These are phyloP conservation scores for Amylocarpus encephaloides DNA, from an alignment of 2,329 filamentous ascomycete species.

Conservation along the genomic window DNA sequence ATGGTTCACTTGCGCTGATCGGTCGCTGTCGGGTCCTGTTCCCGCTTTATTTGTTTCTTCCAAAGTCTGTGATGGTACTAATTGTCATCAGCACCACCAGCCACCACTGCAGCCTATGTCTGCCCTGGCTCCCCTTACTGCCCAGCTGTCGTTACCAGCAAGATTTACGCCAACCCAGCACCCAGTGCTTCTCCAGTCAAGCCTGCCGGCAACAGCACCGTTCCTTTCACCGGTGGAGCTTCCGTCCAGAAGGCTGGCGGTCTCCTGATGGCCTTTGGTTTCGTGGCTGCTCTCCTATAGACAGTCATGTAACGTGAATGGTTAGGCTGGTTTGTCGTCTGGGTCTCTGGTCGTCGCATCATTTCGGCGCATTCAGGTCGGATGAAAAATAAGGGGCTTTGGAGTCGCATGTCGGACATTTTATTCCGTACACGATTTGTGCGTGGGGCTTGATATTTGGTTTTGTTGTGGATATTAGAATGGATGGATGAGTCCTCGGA, in stretches of 20 bases:
- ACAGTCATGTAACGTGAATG: background rate
- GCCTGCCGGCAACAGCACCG: slow-evolving; percentile 5
- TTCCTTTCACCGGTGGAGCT: slow-evolving; percentile 17
- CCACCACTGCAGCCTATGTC: background rate
- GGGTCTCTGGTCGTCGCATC: background rate
- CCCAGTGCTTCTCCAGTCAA: slow-evolving; percentile 1
- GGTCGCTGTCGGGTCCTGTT: too few species aligned
- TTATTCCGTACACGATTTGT: background rate
- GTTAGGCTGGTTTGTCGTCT: background rate
- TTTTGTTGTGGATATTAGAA: background rate
- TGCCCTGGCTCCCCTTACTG: background rate
- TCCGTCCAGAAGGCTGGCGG: slow-evolving; percentile 18
- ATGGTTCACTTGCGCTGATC: too few species aligned
- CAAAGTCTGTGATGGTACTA: too few species aligned
- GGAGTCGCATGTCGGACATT: background rate
- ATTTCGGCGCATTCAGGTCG: too few species aligned
- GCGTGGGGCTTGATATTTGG: background rate
- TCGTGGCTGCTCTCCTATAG: slow-evolving; percentile 23
- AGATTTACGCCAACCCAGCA: slow-evolving; percentile 6
- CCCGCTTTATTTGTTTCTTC: too few species aligned
- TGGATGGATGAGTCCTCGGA: background rate
- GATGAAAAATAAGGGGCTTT: too few species aligned
- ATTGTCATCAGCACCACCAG: background rate
- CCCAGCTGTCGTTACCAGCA: background rate
- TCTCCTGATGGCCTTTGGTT: slow-evolving; percentile 20